Conservation (phyloP, 1,139 yeast genomes). For the Lizanozyma gosingica region DNA sequence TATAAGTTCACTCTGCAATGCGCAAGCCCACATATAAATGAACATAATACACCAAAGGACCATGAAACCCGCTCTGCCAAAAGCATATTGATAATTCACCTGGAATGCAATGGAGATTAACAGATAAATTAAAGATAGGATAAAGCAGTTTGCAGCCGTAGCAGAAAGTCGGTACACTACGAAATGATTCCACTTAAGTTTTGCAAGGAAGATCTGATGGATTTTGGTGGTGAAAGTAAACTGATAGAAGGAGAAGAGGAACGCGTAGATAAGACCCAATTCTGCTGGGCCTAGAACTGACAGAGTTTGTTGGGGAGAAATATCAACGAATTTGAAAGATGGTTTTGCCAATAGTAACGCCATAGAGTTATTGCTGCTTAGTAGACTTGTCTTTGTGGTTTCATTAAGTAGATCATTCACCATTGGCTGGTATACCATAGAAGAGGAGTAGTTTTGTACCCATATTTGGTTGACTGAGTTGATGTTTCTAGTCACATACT, state of each 20-base stretch:
- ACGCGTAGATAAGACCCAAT: conserved; percentile 25
- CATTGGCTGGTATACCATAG: conserved; percentile 4
- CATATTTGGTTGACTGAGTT: conserved; percentile 3
- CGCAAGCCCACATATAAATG: background rate
- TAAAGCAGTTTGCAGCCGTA: background rate
- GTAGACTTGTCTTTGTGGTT: conserved; percentile 10
- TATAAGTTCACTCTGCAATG: background rate
- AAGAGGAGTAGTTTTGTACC: conserved; percentile 5
- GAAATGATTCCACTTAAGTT: background rate
- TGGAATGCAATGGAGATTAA: background rate
- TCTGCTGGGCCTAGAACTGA: conserved; percentile 25
- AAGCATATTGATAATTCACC: background rate
- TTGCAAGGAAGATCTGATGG: conserved; percentile 6
- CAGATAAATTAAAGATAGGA: background rate
- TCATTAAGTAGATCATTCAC: conserved; percentile 4
- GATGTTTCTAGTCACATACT: conserved; percentile 20
- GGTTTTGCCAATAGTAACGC: conserved; percentile 16
- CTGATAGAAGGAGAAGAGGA: conserved; percentile 26
- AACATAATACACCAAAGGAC: background rate
- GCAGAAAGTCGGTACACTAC: background rate
- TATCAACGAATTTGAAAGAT: conserved; percentile 13
- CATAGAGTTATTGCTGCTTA: conserved; percentile 11
- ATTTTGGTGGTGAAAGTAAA: conserved; percentile 19
- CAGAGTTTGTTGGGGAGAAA: conserved; percentile 14
- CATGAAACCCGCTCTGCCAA: conserved; percentile 1